phyloP scores from a whole-genome alignment of 306 rosid genomes.

The Amphicarpaea edgeworthii region DNA sequence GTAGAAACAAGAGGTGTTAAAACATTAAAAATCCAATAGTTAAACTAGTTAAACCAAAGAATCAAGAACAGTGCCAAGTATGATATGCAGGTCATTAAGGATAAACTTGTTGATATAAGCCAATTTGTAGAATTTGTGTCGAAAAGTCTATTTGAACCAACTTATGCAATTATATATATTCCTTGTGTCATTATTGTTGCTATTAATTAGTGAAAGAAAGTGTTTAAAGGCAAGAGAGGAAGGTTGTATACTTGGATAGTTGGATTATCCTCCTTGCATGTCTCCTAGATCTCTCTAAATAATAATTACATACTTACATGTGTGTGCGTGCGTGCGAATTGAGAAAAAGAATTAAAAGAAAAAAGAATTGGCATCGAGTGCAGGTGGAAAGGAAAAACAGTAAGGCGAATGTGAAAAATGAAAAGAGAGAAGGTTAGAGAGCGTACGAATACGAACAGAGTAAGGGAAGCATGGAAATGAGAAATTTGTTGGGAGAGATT shows the following conservation, averaged over 20 bases:
- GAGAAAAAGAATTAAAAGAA: background rate
- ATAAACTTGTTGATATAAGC: background rate
- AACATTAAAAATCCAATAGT: slow-evolving; percentile 12
- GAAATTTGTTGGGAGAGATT: background rate
- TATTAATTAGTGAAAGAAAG: background rate
- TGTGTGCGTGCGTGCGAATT: background rate
- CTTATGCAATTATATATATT: background rate
- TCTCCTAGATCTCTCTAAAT: slow-evolving; percentile 32
- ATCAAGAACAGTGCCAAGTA: background rate
- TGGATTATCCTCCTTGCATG: background rate
- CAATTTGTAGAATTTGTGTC: background rate
- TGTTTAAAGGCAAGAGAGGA: background rate
- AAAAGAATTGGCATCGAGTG: background rate
- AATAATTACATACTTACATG: background rate
- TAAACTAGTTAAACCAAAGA: slow-evolving; percentile 21
- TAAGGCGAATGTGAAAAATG: too few species aligned
- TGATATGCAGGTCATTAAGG: background rate
- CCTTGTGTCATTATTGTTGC: background rate
- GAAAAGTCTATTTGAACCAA: background rate
- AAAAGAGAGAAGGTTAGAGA: slow-evolving; percentile 13
- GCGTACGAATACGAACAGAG: too few species aligned
- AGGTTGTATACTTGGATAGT: background rate
- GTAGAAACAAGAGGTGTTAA: background rate
- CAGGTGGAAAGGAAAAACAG: too few species aligned
- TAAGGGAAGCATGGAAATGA: slow-evolving; percentile 5